These are phyloP conservation scores for Kandelia obovata DNA, from an alignment of 345 rosid species.

Conservation along the genomic window DNA sequence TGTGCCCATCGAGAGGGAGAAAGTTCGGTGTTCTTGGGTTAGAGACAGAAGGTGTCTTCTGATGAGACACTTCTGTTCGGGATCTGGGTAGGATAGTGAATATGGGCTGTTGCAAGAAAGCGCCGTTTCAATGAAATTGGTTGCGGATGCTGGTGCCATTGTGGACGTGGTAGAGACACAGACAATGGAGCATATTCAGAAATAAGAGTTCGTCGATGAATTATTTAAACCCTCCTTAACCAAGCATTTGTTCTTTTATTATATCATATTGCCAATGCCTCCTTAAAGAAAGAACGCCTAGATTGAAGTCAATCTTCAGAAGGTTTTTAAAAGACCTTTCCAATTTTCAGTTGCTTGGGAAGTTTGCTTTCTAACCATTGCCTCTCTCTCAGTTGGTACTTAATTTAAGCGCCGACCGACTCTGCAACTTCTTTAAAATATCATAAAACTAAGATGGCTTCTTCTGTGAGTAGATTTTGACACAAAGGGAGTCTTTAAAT, in stretches of 20 bases:
- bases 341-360: background rate
- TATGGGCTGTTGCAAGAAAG: slow-evolving; percentile 35
- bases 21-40: slow-evolving; percentile 43
- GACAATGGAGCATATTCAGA: background rate
- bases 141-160: slow-evolving; percentile 44
- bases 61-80: slow-evolving; percentile 55
- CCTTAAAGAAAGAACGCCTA: background rate
- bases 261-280: background rate
- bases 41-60: slow-evolving; percentile 56
- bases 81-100: slow-evolving; percentile 59
- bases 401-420: too few species aligned
- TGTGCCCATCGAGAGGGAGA: slow-evolving; percentile 35
- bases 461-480: too few species aligned
- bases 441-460: too few species aligned
- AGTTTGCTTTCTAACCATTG: background rate
- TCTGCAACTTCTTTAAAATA: too few species aligned
- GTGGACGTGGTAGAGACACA: background rate
- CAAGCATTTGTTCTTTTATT: too few species aligned
- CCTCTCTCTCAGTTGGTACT: too few species aligned
- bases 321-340: background rate
- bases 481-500: too few species aligned
- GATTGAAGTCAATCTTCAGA: slow-evolving; percentile 13
- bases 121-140: slow-evolving; percentile 59
- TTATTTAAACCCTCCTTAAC: background rate
- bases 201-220: background rate